These are phyloP conservation scores for Pseudevernia furfuracea DNA, from an alignment of 495 filamentous ascomycete species.

Conservation along the genomic window DNA sequence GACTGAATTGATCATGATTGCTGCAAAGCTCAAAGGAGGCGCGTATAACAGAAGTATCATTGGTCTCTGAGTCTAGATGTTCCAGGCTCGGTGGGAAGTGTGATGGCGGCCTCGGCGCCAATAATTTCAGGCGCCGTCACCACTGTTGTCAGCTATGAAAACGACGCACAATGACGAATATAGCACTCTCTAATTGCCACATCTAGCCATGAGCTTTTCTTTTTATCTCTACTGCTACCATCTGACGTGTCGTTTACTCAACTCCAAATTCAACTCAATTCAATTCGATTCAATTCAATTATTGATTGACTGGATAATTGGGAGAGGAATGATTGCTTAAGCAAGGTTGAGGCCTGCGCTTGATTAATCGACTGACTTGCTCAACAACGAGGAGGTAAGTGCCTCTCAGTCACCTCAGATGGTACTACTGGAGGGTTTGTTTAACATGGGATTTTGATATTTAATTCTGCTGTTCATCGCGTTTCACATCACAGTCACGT, in stretches of 20 bases:
- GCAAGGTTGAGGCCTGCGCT: too few relatives aligned
- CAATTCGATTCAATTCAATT: too few relatives aligned
- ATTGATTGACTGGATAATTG: too few relatives aligned
- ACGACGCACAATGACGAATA: constrained; percentile 10
- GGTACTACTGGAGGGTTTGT: neutral
- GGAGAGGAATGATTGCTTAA: too few relatives aligned
- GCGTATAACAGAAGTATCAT: neutral
- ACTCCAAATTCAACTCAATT: too few relatives aligned
- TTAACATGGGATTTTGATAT: too few relatives aligned
- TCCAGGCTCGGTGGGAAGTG: neutral
- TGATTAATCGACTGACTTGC: too few relatives aligned
- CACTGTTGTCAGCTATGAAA: constrained; percentile 11
- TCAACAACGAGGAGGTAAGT: too few relatives aligned
- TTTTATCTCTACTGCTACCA: too few relatives aligned
- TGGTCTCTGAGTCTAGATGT: neutral
- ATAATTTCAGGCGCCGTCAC: neutral
- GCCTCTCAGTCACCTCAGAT: neutral
- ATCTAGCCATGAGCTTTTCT: neutral
- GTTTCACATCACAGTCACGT: neutral
- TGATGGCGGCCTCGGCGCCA: constrained; percentile 6
- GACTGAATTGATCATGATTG: constrained; percentile 2
- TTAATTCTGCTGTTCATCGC: neutral
- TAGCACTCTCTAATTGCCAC: constrained; percentile 7
- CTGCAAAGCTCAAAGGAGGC: neutral
- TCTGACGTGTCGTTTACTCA: neutral